Percentiles rank a stretch among this genome's conserved stretches.
These are phyloP conservation scores for Monilinia aucupariae DNA, from an alignment of 2,329 filamentous ascomycete species.

Conservation along the genomic window DNA sequence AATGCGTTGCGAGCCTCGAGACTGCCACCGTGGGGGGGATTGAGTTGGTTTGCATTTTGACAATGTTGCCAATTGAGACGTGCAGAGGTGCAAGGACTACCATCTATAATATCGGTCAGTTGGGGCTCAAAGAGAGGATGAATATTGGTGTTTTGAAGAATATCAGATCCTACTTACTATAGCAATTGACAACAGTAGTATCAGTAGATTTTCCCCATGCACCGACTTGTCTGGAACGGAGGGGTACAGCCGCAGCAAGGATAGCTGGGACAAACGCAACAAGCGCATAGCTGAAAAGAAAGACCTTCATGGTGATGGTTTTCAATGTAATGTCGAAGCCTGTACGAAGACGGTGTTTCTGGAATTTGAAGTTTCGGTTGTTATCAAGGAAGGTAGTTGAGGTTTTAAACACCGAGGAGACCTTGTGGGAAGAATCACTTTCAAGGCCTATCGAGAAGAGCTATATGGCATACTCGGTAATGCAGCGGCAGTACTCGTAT, in stretches of 20 bases:
- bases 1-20: background rate
- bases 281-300: background rate
- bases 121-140: background rate
- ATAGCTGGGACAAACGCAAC: background rate
- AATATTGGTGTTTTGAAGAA: too few species aligned
- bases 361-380: background rate
- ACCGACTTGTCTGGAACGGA: background rate
- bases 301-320: background rate
- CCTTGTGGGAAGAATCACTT: background rate
- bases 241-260: background rate
- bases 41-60: background rate
- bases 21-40: too few species aligned
- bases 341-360: background rate
- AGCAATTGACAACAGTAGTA: background rate
- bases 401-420: background rate
- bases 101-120: background rate
- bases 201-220: background rate
- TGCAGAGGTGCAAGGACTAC: background rate
- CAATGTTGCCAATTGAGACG: background rate
- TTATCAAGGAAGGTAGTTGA: background rate
- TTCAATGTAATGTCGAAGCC: background rate
- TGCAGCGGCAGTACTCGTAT: too few species aligned
- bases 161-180: background rate
- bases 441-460: too few species aligned
- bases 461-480: too few species aligned